Percentiles rank a stretch among this genome's conserved stretches.
These are phyloP conservation scores for Aciculoconidium aculeatum DNA, from an alignment of 805 yeast genomes.

Conservation along the genomic window DNA sequence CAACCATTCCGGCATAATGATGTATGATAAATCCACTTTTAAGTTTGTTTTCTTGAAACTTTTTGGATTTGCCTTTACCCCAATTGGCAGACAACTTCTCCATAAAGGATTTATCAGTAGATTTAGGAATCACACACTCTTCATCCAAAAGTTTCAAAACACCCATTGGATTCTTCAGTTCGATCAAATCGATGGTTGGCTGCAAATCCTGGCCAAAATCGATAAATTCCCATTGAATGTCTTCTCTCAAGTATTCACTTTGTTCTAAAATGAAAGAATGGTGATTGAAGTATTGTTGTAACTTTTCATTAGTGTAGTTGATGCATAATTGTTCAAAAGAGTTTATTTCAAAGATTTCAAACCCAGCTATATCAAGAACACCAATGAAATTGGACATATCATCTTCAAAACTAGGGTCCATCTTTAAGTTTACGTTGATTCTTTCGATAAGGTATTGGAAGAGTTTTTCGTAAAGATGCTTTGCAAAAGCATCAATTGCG, in stretches of 20 bases:
- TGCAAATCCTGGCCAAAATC: slow-evolving; percentile 95
- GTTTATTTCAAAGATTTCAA: slow-evolving; percentile 52
- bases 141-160: slow-evolving; percentile 84
- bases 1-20: slow-evolving; percentile 97
- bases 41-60: slow-evolving; percentile 69
- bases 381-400: slow-evolving; percentile 41
- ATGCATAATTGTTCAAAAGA: slow-evolving; percentile 59
- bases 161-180: slow-evolving; percentile 69
- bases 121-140: slow-evolving; percentile 91
- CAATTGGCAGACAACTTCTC: slow-evolving; percentile 70
- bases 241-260: slow-evolving; percentile 53
- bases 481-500: slow-evolving; percentile 82
- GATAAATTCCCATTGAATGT: slow-evolving; percentile 64
- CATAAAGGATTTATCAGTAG: slow-evolving; percentile 76
- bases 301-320: slow-evolving; percentile 54
- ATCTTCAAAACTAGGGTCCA: slow-evolving; percentile 20
- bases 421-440: slow-evolving; percentile 60
- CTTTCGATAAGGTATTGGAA: slow-evolving; percentile 72
- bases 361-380: slow-evolving; percentile 57
- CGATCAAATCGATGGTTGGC: slow-evolving; percentile 90
- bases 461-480: slow-evolving; percentile 76
- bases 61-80: slow-evolving; percentile 37
- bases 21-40: slow-evolving; percentile 75
- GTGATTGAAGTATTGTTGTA: slow-evolving; percentile 58
- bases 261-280: slow-evolving; percentile 58